Evolutionary conservation across 352 stramenopile genomes (phyloP).

Genomic region (Globisporangium abappressorium): DNA sequence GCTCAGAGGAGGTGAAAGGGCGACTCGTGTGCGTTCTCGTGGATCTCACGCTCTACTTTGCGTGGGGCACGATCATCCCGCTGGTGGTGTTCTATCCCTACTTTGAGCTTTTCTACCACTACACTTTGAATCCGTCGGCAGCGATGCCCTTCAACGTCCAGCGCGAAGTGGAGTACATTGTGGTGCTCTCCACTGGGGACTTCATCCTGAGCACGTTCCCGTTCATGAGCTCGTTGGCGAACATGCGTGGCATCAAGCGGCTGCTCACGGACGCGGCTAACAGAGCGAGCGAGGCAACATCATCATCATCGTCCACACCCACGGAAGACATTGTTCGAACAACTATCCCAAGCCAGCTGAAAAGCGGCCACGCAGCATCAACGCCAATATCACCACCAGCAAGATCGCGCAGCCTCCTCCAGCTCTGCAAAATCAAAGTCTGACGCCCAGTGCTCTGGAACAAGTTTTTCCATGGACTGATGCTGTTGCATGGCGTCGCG

Average conservation of each 20-base stretch:
- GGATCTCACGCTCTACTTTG: conserved; percentile 1
- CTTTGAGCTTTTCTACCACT: conserved; percentile 4
- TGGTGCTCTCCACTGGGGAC: neutral
- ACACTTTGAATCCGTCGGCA: neutral
- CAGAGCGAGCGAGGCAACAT: neutral
- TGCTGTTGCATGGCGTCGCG: conserved; percentile 1
- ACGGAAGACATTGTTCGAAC: neutral
- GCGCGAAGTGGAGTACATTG: conserved; percentile 1
- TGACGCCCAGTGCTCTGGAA: neutral
- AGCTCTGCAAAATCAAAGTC: neutral
- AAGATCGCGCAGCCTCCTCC: neutral
- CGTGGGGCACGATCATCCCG: neutral
- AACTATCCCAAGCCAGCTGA: neutral
- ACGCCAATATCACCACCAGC: neutral
- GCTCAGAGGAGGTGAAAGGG: neutral
- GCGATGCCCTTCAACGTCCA: neutral
- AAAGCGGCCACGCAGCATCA: neutral
- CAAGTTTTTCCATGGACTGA: neutral
- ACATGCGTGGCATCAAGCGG: neutral
- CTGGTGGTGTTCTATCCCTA: neutral
- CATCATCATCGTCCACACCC: too few species aligned
- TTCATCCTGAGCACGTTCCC: neutral
- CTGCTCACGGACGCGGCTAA: neutral
- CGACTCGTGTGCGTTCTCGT: neutral
- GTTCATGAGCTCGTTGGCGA: conserved; percentile 1